Percentiles rank a stretch among this genome's conserved stretches.
phyloP scores from a whole-genome alignment of 2,329 filamentous ascomycete species.

The Pseudogymnoascus sp. region DNA sequence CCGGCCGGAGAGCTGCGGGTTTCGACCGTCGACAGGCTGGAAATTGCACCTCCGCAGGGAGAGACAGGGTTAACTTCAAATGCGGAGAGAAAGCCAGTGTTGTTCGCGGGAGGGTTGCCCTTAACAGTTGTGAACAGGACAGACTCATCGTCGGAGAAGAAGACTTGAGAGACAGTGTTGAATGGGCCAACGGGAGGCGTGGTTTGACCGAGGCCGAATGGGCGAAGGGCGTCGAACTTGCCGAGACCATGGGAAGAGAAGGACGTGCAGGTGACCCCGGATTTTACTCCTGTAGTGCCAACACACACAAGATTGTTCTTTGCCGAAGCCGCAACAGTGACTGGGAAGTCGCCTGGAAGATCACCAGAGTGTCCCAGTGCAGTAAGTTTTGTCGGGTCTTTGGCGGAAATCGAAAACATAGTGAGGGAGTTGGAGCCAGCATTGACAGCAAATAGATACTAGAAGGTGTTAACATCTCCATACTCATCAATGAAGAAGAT shows the following conservation, averaged over 20 bases:
- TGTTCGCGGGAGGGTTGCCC: conserved; percentile 47
- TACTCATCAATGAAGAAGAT: neutral
- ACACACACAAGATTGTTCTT: conserved; percentile 35
- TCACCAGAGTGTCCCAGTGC: conserved; percentile 36
- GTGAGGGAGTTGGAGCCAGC: conserved; percentile 45
- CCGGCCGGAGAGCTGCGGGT: conserved; percentile 40
- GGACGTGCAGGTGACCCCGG: conserved; percentile 39
- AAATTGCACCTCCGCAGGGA: neutral
- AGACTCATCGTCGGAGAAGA: conserved; percentile 49
- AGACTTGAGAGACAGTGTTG: conserved; percentile 53
- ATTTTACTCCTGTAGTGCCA: conserved; percentile 36
- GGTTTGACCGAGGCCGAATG: conserved; percentile 45
- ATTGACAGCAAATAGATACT: conserved; percentile 50
- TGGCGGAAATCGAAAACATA: conserved; percentile 39
- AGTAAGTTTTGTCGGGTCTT: conserved; percentile 38
- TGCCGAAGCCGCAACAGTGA: conserved; percentile 27
- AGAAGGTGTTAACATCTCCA: conserved; percentile 9
- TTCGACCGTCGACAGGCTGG: conserved; percentile 23
- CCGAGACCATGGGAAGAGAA: conserved; percentile 1
- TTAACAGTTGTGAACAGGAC: conserved; percentile 52
- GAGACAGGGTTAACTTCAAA: conserved; percentile 35
- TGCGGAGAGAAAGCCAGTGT: conserved; percentile 47
- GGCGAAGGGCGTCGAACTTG: conserved; percentile 27
- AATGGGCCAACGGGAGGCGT: conserved; percentile 51
- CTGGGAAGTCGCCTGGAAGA: conserved; percentile 45